These are phyloP conservation scores for Penicillium hordei DNA, from an alignment of 2,329 filamentous ascomycete species.

Conservation along the genomic window DNA sequence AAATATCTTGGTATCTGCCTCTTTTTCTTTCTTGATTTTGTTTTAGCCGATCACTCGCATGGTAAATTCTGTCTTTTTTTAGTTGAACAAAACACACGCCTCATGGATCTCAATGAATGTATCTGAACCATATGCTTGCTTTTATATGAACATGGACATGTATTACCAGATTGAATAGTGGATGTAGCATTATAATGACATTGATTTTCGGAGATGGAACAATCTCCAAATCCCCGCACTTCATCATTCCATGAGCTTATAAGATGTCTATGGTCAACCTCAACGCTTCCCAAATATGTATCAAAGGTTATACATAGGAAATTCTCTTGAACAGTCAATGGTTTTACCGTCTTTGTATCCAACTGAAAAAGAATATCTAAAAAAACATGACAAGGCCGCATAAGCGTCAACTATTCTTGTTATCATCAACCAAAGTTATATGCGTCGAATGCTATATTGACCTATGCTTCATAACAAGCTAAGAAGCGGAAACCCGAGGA, in stretches of 20 bases:
- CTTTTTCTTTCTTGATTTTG: background rate
- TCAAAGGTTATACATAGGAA: too few species aligned
- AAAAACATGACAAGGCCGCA: too few species aligned
- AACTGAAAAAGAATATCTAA: too few species aligned
- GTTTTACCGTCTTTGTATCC: too few species aligned
- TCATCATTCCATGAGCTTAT: background rate
- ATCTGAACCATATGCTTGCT: background rate
- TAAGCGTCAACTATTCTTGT: too few species aligned
- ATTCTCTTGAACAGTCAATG: too few species aligned
- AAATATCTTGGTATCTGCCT: background rate
- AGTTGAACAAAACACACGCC: background rate
- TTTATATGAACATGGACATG: background rate
- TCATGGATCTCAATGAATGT: slow-evolving; percentile 8
- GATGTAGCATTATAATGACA: background rate
- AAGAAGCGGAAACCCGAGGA: background rate
- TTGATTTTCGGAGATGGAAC: background rate
- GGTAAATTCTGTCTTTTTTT: background rate
- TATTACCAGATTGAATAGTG: slow-evolving; percentile 1
- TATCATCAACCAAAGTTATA: background rate
- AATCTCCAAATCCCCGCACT: background rate
- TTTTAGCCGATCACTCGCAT: slow-evolving; percentile 1
- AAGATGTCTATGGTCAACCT: background rate
- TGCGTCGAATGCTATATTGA: background rate
- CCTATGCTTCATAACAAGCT: background rate
- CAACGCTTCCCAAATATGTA: background rate